These are phyloP conservation scores for Lactifluus hygrophoroides DNA, from an alignment of 768 basidiomycete species.

Conservation along the genomic window DNA sequence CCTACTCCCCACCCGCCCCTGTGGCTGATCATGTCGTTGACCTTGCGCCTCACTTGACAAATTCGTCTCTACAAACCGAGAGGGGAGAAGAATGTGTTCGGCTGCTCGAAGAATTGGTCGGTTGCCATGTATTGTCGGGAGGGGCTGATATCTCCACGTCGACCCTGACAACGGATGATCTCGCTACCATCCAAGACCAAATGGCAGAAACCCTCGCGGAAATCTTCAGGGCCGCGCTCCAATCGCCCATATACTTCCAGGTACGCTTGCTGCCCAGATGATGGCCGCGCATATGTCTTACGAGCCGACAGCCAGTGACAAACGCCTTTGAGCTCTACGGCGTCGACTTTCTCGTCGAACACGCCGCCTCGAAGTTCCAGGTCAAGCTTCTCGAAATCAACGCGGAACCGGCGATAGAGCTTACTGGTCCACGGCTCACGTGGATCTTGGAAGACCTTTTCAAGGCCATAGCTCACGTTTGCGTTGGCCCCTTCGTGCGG, in stretches of 20 bases:
- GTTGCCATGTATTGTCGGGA: slow-evolving; percentile 44
- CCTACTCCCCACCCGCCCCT: slow-evolving; percentile 46
- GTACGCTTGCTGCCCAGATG: slow-evolving; percentile 30
- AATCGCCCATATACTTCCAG: slow-evolving; percentile 81
- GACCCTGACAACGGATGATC: slow-evolving; percentile 30
- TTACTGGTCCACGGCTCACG: slow-evolving; percentile 75
- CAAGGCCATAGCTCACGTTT: slow-evolving; percentile 53
- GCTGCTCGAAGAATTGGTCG: slow-evolving; percentile 71
- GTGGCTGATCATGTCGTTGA: slow-evolving; percentile 32
- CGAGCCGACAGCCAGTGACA: slow-evolving; percentile 51
- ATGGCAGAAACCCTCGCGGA: slow-evolving; percentile 64
- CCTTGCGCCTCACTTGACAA: slow-evolving; percentile 78
- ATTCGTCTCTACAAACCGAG: slow-evolving; percentile 76
- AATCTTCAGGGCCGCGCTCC: slow-evolving; percentile 77
- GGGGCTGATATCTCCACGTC: neutral
- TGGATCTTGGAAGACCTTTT: slow-evolving; percentile 82
- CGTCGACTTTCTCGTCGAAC: slow-evolving; percentile 79
- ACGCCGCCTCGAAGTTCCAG: slow-evolving; percentile 28
- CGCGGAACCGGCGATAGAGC: slow-evolving; percentile 91
- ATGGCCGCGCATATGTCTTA: neutral
- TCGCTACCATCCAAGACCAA: slow-evolving; percentile 48
- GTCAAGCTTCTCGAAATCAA: slow-evolving; percentile 87
- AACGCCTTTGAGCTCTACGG: slow-evolving; percentile 96
- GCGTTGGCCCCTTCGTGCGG: slow-evolving; percentile 59
- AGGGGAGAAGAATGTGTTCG: slow-evolving; percentile 63